Percentiles rank a stretch among this genome's conserved stretches.
Conservation (phyloP, 202 grass and related monocot species). For the Setaria italica region DNA sequence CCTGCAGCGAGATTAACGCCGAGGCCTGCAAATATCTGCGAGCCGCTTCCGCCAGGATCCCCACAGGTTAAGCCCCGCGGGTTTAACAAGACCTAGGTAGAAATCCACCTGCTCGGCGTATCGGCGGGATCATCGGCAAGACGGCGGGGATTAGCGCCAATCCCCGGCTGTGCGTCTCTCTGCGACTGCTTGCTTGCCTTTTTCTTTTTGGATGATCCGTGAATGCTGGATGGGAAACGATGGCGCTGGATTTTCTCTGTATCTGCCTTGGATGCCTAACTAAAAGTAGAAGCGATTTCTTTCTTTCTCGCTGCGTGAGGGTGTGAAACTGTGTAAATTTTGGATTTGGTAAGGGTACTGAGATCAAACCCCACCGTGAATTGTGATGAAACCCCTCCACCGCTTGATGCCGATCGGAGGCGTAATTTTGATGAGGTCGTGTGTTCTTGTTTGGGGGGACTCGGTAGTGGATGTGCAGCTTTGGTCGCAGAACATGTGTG, state of each 20-base stretch:
- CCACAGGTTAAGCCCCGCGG: neutral
- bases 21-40: too few relatives aligned
- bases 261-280: neutral
- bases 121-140: conserved; percentile 14
- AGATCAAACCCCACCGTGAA: neutral
- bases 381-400: neutral
- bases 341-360: neutral
- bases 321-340: neutral
- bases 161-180: neutral
- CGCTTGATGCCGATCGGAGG: neutral
- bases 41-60: too few relatives aligned
- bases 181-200: neutral
- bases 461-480: neutral
- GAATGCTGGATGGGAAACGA: neutral
- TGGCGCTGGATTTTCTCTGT: conserved; percentile 1
- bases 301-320: neutral
- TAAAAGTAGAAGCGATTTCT: neutral
- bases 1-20: too few relatives aligned
- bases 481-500: neutral
- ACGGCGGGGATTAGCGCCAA: neutral
- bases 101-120: neutral
- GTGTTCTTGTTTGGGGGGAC: conserved; percentile 22
- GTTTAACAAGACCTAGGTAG: neutral
- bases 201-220: neutral
- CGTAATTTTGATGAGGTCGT: neutral